Evolutionary conservation across 345 rosid species (phyloP), one percentile per base, ranked within the genome.

Genomic region (Moricandia moricandioides): DNA sequence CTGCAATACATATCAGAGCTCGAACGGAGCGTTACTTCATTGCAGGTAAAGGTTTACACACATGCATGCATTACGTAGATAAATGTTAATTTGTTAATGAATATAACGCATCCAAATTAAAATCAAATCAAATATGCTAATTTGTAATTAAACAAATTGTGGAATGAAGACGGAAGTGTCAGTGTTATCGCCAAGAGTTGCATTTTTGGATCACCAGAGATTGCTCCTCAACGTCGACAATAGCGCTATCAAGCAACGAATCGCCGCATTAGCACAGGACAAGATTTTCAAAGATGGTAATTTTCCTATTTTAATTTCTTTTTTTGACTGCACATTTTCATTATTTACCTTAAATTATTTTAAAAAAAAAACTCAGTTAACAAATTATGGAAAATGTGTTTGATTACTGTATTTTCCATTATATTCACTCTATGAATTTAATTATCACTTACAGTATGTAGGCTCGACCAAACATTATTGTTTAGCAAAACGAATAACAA

Each of bases 241-340:
- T 59, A 85, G 96, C 33, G 90, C 96, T 79, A 84, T 92, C 26
- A 92, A 92, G 86, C 98, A 92, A 86, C 78, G 98, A 67, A 90
- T 92, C 79, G 98, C 98, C 8, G 96, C 98, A 58, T 67, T 92
- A 74, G 92, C 95, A 1, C 98, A 92, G 84, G 98, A 92, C 75
- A 92, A 88, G 85, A 86, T 92, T 31, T 92, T 92, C 85, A 92
- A 90, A 87, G 98, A 92, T 52, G 98, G 98, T 88, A 75, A 83
- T 80, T 67, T 29, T 29, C 31, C 31, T 1, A 5, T 21, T 52
- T 43, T 61, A 0, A 59, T 27, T 4, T 29, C 4, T 29, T 29
- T 3, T 29, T 29, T 29, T 16, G 5, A 43, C 16, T 73, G 29
- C 3, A 40, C n/a, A 40, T 29, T 52, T 54, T 13, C 39, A 0